Conservation (phyloP, 2,329 filamentous ascomycete species). For the Aspergillus sp. region DNA sequence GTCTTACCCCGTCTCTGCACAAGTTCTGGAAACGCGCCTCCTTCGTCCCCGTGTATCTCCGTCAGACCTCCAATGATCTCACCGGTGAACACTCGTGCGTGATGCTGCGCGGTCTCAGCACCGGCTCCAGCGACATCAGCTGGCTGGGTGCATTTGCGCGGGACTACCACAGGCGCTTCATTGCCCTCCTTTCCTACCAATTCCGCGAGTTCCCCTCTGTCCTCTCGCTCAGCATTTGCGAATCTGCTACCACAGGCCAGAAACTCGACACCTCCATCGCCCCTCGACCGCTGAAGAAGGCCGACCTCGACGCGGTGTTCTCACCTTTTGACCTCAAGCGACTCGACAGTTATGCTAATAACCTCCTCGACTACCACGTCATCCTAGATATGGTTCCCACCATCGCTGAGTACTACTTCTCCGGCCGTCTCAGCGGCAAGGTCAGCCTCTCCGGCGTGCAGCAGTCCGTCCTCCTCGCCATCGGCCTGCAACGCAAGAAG, state of each 20-base stretch:
- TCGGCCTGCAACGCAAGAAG: conserved; percentile 84
- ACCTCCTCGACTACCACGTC: conserved; percentile 95
- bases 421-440: conserved; percentile 57
- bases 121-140: conserved; percentile 54
- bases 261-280: conserved; percentile 53
- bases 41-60: conserved; percentile 84
- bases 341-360: conserved; percentile 89
- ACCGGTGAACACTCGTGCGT: conserved; percentile 97
- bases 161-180: conserved; percentile 92
- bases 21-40: conserved; percentile 91
- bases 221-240: conserved; percentile 77
- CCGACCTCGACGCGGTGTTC: conserved; percentile 66
- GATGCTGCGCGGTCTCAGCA: conserved; percentile 74
- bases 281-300: conserved; percentile 56
- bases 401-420: conserved; percentile 78
- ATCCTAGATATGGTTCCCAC: conserved; percentile 85
- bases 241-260: conserved; percentile 68
- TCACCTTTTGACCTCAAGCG: conserved; percentile 93
- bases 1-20: conserved; percentile 75
- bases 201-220: conserved; percentile 75
- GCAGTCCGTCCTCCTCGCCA: conserved; percentile 75
- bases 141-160: conserved; percentile 88
- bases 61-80: conserved; percentile 91
- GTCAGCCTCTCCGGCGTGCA: conserved; percentile 76
- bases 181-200: conserved; percentile 81